phyloP scores from a whole-genome alignment of 345 rosid species.

The Gossypium rotundifolium region DNA sequence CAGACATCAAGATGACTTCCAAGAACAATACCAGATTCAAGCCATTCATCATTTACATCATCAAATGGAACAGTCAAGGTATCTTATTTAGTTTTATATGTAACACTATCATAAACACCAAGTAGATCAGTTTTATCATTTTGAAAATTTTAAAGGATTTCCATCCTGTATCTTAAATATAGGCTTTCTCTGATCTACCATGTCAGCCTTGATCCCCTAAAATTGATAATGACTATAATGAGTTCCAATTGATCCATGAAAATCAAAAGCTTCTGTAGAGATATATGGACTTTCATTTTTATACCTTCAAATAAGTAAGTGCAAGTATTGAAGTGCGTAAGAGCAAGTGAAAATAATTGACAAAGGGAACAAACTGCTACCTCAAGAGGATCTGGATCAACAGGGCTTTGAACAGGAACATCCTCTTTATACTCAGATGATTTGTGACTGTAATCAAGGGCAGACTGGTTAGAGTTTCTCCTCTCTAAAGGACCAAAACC shows the following conservation, averaged over 20 bases:
- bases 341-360: neutral
- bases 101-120: too few relatives aligned
- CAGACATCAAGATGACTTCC: neutral
- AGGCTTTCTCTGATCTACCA: neutral
- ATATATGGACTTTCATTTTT: neutral
- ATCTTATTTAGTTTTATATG: neutral
- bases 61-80: neutral
- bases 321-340: neutral
- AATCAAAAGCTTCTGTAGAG: neutral
- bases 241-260: neutral
- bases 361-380: slow-evolving; percentile 32
- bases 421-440: slow-evolving; percentile 38
- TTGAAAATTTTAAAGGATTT: neutral
- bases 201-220: neutral
- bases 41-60: neutral
- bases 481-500: slow-evolving; percentile 60
- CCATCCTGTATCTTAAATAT: neutral
- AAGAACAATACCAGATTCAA: neutral
- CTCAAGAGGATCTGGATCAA: slow-evolving; percentile 79
- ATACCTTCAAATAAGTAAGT: neutral
- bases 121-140: neutral
- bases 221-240: neutral
- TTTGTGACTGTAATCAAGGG: slow-evolving; percentile 36
- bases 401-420: slow-evolving; percentile 34
- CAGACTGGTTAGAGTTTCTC: slow-evolving; percentile 39